A percentile compares a stretch with the other conserved stretches of the same genome.
Evolutionary conservation across 139 green algal genomes (phyloP).

Genomic region (Eudorina sp.): DNA sequence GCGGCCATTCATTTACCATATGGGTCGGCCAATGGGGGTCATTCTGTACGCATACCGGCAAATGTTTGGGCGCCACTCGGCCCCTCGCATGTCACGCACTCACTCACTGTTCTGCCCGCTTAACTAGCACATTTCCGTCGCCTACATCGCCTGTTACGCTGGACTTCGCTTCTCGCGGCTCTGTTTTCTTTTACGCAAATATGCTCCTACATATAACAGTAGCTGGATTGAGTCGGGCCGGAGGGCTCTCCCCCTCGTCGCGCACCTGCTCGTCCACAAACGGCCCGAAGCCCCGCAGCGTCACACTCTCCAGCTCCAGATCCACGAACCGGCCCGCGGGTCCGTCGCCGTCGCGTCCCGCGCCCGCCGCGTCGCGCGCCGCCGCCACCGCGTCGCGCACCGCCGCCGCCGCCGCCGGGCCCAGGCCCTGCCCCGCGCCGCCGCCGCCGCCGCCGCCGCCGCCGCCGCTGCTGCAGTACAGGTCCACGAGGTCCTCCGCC

Average conservation of each 20-base stretch:
- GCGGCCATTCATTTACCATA: too few species aligned
- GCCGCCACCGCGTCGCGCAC: not conserved
- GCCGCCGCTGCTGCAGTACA: slow-evolving; percentile 25
- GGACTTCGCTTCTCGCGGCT: too few species aligned
- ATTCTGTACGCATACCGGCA: too few species aligned
- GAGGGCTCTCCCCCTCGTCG: not conserved
- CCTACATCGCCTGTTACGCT: too few species aligned
- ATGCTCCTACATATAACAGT: too few species aligned
- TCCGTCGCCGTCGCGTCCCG: not conserved
- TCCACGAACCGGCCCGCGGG: slow-evolving; percentile 8
- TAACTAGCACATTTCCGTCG: too few species aligned
- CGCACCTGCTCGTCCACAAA: slow-evolving; percentile 49
- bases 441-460: not conserved
- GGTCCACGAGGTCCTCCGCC: not conserved
- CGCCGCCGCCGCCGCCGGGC: not conserved
- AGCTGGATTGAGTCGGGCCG: too few species aligned
- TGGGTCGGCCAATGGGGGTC: too few species aligned
- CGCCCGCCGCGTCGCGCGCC: not conserved
- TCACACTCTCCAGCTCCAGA: slow-evolving; percentile 36
- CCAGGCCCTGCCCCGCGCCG: not conserved
- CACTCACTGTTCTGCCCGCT: too few species aligned
- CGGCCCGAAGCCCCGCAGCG: slow-evolving; percentile 46
- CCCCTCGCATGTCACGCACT: too few species aligned
- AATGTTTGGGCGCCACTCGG: too few species aligned
- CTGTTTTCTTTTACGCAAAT: too few species aligned